Evolutionary conservation across 140 eudicot species (phyloP).

Genomic region (Senecio squalidus): DNA sequence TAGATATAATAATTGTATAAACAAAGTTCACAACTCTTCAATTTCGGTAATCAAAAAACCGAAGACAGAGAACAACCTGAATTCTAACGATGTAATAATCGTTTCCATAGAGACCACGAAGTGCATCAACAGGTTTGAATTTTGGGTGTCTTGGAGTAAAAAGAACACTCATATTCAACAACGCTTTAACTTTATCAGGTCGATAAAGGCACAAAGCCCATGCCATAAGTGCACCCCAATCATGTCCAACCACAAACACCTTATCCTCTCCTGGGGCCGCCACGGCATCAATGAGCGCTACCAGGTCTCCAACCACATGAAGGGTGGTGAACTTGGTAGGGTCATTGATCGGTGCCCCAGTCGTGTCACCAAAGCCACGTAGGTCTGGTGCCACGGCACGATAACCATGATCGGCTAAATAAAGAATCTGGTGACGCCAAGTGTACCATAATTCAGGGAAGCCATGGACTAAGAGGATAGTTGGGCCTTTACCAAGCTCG

Average conservation of each 20-base stretch:
- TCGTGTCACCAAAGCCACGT: conserved; percentile 71
- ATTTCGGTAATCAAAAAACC: too few relatives aligned
- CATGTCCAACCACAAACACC: conserved; percentile 73
- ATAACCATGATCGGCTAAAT: conserved; percentile 51
- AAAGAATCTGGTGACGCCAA: conserved; percentile 76
- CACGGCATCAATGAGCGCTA: conserved; percentile 34
- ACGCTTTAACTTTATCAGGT: conserved; percentile 57
- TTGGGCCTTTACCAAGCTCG: conserved; percentile 49
- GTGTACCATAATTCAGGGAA: conserved; percentile 86
- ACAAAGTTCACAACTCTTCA: background rate
- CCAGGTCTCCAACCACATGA: conserved; percentile 57
- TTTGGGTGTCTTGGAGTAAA: conserved; percentile 36
- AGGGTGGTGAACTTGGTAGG: conserved; percentile 38
- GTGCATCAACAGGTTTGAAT: conserved; percentile 16
- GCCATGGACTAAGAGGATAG: conserved; percentile 62
- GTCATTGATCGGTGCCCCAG: conserved; percentile 40
- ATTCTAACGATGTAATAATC: conserved; percentile 52
- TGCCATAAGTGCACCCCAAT: conserved; percentile 58
- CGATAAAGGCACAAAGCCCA: conserved; percentile 59
- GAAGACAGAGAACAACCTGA: too few relatives aligned
- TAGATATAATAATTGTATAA: too few relatives aligned
- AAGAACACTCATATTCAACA: conserved; percentile 59
- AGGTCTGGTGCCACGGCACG: conserved; percentile 68
- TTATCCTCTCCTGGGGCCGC: conserved; percentile 26
- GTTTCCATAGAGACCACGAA: conserved; percentile 36